A percentile compares a stretch with the other conserved stretches of the same genome.
phyloP scores from a whole-genome alignment of 1,284 basidiomycete genomes.

The Malassezia cuniculi region DNA sequence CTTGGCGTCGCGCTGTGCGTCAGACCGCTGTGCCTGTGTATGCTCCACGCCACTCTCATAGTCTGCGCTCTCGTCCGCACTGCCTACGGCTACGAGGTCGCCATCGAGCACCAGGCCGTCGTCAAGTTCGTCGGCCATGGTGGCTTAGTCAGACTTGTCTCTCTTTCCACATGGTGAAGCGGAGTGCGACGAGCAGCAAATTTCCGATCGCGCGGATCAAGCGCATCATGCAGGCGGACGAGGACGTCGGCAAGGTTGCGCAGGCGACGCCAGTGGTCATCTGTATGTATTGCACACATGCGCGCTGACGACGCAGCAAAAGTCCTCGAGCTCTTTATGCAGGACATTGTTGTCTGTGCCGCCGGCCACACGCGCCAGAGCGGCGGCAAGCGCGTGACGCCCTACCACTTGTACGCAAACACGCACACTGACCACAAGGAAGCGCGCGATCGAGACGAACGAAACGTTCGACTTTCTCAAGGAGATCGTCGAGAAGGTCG shows the following conservation, averaged over 20 bases:
- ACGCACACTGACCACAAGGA: constrained; percentile 51
- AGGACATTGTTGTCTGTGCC: constrained; percentile 69
- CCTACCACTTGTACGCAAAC: constrained; percentile 74
- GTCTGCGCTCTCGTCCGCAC: not conserved
- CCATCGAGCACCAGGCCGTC: constrained; percentile 32
- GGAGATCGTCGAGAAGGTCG: constrained; percentile 77
- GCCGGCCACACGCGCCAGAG: constrained; percentile 66
- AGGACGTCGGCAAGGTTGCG: constrained; percentile 97
- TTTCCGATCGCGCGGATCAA: constrained; percentile 69
- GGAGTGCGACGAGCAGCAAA: constrained; percentile 29
- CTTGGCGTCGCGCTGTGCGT: constrained; percentile 26
- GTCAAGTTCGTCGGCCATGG: constrained; percentile 32
- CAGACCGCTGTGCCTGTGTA: constrained; percentile 23
- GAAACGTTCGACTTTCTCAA: constrained; percentile 90
- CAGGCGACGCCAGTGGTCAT: constrained; percentile 93
- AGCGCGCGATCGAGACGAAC: constrained; percentile 77
- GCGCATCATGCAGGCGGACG: constrained; percentile 99
- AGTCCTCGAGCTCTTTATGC: constrained; percentile 85
- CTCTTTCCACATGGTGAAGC: constrained; percentile 28
- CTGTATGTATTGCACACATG: constrained; percentile 55
- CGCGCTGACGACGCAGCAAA: constrained; percentile 56
- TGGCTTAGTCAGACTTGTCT: constrained; percentile 1
- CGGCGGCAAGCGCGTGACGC: constrained; percentile 78
- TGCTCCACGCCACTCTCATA: constrained; percentile 23
- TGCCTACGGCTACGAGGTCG: constrained; percentile 6